These are phyloP conservation scores for Yamadazyma songkhlaensis DNA, from an alignment of 1,139 yeast genomes.

Conservation along the genomic window DNA sequence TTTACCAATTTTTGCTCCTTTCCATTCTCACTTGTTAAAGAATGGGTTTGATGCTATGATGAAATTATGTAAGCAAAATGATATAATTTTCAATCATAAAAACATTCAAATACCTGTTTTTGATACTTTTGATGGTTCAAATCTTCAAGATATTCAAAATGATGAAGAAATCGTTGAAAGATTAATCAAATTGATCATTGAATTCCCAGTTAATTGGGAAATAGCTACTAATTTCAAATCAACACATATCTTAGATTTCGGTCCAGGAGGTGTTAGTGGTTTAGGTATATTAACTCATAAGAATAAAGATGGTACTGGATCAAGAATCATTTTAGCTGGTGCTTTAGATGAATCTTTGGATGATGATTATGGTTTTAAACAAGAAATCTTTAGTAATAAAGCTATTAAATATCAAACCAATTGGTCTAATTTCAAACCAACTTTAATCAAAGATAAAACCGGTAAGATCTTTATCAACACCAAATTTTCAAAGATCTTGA, in stretches of 20 bases:
- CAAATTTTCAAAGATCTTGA: constrained; percentile 85
- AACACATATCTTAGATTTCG: constrained; percentile 92
- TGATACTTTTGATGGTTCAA: constrained; percentile 85
- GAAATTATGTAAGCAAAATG: constrained; percentile 57
- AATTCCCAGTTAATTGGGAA: constrained; percentile 95
- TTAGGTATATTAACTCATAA: constrained; percentile 94
- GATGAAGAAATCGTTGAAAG: constrained; percentile 46
- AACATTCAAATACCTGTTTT: constrained; percentile 79
- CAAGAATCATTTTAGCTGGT: constrained; percentile 91
- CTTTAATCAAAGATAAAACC: constrained; percentile 64
- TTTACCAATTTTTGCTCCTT: constrained; percentile 93
- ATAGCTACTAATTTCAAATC: constrained; percentile 73
- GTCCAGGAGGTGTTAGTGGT: constrained; percentile 99
- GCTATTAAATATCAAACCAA: constrained; percentile 80
- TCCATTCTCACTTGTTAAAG: constrained; percentile 85
- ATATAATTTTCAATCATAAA: constrained; percentile 52
- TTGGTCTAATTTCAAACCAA: constrained; percentile 92
- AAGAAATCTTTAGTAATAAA: constrained; percentile 72
- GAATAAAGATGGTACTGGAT: constrained; percentile 98
- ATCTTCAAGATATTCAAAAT: constrained; percentile 51
- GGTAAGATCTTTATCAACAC: constrained; percentile 89
- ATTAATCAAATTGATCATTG: constrained; percentile 79
- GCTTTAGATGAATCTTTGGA: constrained; percentile 57
- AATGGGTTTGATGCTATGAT: constrained; percentile 68
- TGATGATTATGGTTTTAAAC: constrained; percentile 91